Percentiles rank a stretch among this genome's conserved stretches.
Evolutionary conservation across 805 yeast species (phyloP).

Genomic region (Candida chilensis): DNA sequence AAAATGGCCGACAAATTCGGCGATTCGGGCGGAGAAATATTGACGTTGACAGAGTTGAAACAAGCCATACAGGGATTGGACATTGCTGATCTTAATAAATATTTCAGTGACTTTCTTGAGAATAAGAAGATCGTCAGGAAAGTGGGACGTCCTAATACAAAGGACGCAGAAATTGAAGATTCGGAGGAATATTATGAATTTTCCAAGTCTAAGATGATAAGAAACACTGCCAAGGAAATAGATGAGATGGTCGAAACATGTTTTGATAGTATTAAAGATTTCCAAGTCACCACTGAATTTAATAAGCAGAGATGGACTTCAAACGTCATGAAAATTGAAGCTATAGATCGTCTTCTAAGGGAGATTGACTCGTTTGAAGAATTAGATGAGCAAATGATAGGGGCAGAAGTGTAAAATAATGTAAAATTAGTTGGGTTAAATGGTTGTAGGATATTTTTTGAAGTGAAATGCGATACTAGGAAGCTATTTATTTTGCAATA

Average conservation of each 20-base stretch:
- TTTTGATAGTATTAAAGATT: not conserved
- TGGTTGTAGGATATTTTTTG: too few relatives aligned
- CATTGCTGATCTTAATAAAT: not conserved
- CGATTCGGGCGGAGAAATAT: not conserved
- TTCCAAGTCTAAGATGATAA: not conserved
- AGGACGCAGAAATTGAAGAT: not conserved
- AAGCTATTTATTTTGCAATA: too few relatives aligned
- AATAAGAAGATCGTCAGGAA: not conserved
- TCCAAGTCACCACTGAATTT: not conserved
- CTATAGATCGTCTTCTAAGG: not conserved
- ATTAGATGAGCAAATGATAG: too few relatives aligned
- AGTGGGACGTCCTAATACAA: not conserved
- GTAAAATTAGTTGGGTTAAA: too few relatives aligned
- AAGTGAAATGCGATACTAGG: too few relatives aligned
- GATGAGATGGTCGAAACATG: not conserved
- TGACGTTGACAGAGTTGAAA: not conserved
- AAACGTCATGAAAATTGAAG: not conserved
- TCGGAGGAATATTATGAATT: not conserved
- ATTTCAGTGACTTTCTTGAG: not conserved
- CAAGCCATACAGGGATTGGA: not conserved
- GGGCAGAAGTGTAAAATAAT: too few relatives aligned
- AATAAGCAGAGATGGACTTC: constrained; percentile 1
- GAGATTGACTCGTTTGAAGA: too few relatives aligned
- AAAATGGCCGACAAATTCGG: not conserved
- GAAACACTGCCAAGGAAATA: not conserved